phyloP scores from a whole-genome alignment of 2,329 filamentous ascomycete genomes.

The Aplosporella prunicola region DNA sequence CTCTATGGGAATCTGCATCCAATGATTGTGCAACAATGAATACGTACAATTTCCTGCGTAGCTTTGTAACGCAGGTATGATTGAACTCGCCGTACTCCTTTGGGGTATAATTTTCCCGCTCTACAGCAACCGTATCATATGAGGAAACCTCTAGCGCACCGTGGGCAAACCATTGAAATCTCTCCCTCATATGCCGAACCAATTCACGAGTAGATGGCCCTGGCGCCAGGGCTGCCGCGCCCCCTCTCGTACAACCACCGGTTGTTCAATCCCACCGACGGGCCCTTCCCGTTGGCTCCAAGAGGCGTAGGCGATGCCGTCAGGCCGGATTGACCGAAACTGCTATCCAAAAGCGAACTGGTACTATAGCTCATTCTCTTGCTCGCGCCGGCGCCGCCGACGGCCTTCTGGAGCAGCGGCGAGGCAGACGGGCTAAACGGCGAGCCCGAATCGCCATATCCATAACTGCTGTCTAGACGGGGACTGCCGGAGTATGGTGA shows the following conservation, averaged over 20 bases:
- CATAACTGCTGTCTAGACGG: constrained; percentile 22
- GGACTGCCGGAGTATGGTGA: constrained; percentile 30
- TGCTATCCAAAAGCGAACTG: constrained; percentile 12
- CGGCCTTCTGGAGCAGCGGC: constrained; percentile 58
- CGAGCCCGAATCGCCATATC: constrained; percentile 23
- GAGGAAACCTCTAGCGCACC: no score
- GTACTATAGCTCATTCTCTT: constrained; percentile 50
- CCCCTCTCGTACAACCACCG: constrained; percentile 93
- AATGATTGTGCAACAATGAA: no score
- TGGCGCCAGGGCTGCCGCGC: constrained; percentile 40
- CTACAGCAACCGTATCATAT: no score
- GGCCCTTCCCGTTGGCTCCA: constrained; percentile 42
- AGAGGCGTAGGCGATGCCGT: constrained; percentile 50
- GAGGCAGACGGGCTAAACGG: constrained; percentile 5
- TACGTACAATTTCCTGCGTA: no score
- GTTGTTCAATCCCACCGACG: constrained; percentile 72
- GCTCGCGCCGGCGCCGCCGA: constrained; percentile 45
- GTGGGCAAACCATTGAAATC: no score
- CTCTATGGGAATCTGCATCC: no score
- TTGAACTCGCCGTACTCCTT: no score
- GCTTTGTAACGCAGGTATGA: no score
- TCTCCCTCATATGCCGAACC: no score
- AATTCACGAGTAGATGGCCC: no score
- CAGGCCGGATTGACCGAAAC: neutral
- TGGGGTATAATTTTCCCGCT: no score